Conservation (phyloP, 2,329 filamentous ascomycete species). For the Sarocladiaceae sp. region DNA sequence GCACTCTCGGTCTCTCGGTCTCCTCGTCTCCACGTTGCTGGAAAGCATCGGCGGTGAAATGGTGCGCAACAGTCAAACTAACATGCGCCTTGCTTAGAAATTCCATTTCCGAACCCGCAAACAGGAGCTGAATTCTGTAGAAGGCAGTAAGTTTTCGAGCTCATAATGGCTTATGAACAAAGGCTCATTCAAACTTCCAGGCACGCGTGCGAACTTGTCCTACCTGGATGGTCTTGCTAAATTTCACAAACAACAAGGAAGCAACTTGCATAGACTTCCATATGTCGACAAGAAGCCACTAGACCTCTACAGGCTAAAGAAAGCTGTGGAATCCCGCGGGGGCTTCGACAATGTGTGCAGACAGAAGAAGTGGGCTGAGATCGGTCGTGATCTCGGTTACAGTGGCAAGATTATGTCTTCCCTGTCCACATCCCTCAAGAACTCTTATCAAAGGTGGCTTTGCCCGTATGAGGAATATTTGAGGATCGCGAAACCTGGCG, state of each 20-base stretch:
- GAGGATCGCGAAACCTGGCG: conserved; percentile 82
- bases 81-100: conserved; percentile 58
- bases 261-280: conserved; percentile 86
- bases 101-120: conserved; percentile 97
- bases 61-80: neutral
- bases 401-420: conserved; percentile 99
- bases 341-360: conserved; percentile 98
- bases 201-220: conserved; percentile 90
- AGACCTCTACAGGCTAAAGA: conserved; percentile 93
- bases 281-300: conserved; percentile 97
- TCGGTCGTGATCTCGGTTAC: conserved; percentile 92
- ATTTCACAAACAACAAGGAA: conserved; percentile 95
- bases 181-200: too few relatives aligned
- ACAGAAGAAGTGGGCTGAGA: conserved; percentile 98
- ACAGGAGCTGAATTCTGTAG: conserved; percentile 94
- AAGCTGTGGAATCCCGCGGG: conserved; percentile 89
- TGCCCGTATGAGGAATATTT: conserved; percentile 96
- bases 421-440: conserved; percentile 93
- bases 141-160: conserved; percentile 91
- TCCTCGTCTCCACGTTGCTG: neutral
- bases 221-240: conserved; percentile 94
- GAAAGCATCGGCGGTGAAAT: neutral
- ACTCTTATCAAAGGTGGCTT: conserved; percentile 96
- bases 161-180: too few relatives aligned
- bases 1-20: neutral